phyloP scores from a whole-genome alignment of 2,329 filamentous ascomycete genomes.

The Aureobasidium mangrovei region DNA sequence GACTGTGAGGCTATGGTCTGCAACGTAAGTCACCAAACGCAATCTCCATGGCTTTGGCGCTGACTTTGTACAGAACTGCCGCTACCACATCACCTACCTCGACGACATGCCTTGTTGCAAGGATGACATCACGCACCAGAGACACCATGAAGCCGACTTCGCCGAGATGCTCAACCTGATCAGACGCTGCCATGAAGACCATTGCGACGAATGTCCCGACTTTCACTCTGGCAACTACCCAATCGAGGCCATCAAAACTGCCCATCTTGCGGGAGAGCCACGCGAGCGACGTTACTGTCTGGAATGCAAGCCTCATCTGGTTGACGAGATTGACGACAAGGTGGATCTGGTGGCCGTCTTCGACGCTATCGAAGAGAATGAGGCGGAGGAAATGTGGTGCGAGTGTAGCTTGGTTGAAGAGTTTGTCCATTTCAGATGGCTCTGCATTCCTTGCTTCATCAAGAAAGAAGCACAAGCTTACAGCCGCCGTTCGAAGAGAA shows the following conservation, averaged over 20 bases:
- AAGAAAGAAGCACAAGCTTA: slow-evolving; percentile 29
- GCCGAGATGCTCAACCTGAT: neutral
- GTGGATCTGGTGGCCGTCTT: neutral
- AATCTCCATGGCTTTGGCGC: neutral
- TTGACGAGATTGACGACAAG: neutral
- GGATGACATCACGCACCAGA: neutral
- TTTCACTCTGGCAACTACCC: slow-evolving; percentile 5
- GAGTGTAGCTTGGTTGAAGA: neutral
- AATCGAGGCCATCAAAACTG: neutral
- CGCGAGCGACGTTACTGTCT: neutral
- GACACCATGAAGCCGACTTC: neutral
- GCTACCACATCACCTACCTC: slow-evolving; percentile 10
- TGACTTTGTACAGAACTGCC: neutral
- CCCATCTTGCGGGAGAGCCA: neutral
- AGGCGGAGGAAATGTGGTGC: neutral
- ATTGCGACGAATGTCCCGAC: neutral
- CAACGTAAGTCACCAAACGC: slow-evolving; percentile 8
- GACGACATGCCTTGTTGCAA: neutral
- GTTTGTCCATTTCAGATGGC: neutral
- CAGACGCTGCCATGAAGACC: neutral
- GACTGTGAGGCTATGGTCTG: slow-evolving; percentile 15
- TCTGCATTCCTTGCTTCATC: slow-evolving; percentile 11
- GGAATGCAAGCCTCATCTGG: neutral
- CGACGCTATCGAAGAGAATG: neutral
- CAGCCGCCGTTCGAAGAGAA: neutral